phyloP scores from a whole-genome alignment of 2,329 filamentous ascomycete species.

The Scedosporium apiospermum region DNA sequence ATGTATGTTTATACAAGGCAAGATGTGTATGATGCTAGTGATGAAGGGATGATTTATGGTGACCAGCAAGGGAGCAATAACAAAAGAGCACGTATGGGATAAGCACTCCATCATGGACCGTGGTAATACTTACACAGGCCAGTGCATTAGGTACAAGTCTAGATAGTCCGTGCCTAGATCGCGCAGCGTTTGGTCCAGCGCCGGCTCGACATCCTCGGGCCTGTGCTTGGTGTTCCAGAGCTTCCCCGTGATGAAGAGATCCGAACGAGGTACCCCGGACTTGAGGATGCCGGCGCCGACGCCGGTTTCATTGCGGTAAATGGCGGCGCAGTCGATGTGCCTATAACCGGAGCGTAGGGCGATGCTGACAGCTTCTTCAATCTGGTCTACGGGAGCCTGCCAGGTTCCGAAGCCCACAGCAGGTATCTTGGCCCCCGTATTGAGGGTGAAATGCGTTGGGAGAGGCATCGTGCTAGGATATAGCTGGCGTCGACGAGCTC shows the following conservation, averaged over 20 bases:
- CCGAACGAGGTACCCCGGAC: slow-evolving; percentile 25
- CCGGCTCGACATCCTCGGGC: slow-evolving; percentile 36
- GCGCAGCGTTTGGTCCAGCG: slow-evolving; percentile 35
- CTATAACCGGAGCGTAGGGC: slow-evolving; percentile 35
- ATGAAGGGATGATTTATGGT: too few relatives aligned
- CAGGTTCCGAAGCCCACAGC: slow-evolving; percentile 13
- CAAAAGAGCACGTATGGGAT: too few relatives aligned
- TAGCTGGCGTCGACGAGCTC: too few relatives aligned
- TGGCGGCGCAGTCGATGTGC: slow-evolving; percentile 38
- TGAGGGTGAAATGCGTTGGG: slow-evolving; percentile 11
- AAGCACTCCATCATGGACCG: too few relatives aligned
- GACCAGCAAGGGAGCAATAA: too few relatives aligned
- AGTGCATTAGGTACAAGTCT: slow-evolving; percentile 43
- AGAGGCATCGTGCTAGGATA: slow-evolving; percentile 1
- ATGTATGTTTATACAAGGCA: too few relatives aligned
- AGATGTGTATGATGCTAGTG: too few relatives aligned
- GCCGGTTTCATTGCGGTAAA: slow-evolving; percentile 34
- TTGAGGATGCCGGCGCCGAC: slow-evolving; percentile 32
- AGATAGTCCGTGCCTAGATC: slow-evolving; percentile 43
- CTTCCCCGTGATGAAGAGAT: slow-evolving; percentile 48
- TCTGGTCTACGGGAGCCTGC: background rate
- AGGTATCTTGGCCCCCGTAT: slow-evolving; percentile 13
- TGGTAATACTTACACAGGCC: slow-evolving; percentile 24
- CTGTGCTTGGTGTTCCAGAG: slow-evolving; percentile 49
- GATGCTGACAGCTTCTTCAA: slow-evolving; percentile 14